These are phyloP conservation scores for Leptographium flavum DNA, from an alignment of 2,329 filamentous ascomycete genomes.

Conservation along the genomic window DNA sequence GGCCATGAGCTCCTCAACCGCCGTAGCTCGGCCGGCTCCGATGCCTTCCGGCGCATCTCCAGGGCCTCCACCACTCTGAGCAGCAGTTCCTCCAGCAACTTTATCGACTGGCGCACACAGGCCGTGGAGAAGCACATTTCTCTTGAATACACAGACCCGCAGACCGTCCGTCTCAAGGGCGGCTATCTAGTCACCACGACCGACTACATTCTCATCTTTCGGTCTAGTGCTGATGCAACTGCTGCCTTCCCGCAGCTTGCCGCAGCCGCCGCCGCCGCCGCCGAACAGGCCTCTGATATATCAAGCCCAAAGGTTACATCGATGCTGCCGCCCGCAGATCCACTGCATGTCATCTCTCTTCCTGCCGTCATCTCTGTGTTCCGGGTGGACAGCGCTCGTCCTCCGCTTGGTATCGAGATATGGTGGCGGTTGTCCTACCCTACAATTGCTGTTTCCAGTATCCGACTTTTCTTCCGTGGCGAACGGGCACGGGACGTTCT, in stretches of 20 bases:
- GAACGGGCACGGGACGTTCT: slow-evolving; percentile 35
- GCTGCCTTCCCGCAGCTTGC: slow-evolving; percentile 27
- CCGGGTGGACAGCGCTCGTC: slow-evolving; percentile 32
- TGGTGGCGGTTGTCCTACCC: slow-evolving; percentile 38
- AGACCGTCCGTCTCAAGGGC: slow-evolving; percentile 31
- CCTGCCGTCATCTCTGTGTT: slow-evolving; percentile 37
- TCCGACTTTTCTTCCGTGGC: slow-evolving; percentile 33
- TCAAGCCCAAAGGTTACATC: slow-evolving; percentile 7
- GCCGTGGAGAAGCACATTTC: slow-evolving; percentile 24
- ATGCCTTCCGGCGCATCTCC: slow-evolving; percentile 14
- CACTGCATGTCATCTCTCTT: slow-evolving; percentile 30
- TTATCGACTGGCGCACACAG: slow-evolving; percentile 20
- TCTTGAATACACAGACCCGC: slow-evolving; percentile 22
- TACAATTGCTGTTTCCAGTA: slow-evolving; percentile 29
- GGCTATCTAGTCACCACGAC: slow-evolving; percentile 39
- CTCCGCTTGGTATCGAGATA: slow-evolving; percentile 37
- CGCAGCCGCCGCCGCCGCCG: slow-evolving; percentile 12
- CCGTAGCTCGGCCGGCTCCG: slow-evolving; percentile 18
- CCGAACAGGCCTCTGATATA: slow-evolving; percentile 9
- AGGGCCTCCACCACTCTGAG: slow-evolving; percentile 15
- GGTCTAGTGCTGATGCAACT: slow-evolving; percentile 30
- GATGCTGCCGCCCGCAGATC: slow-evolving; percentile 14
- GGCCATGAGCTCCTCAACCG: slow-evolving; percentile 11
- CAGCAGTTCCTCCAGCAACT: slow-evolving; percentile 14
- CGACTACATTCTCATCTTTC: slow-evolving; percentile 35